Conservation (phyloP, 2,329 filamentous ascomycete species). For the Ceratocystis papillata region DNA sequence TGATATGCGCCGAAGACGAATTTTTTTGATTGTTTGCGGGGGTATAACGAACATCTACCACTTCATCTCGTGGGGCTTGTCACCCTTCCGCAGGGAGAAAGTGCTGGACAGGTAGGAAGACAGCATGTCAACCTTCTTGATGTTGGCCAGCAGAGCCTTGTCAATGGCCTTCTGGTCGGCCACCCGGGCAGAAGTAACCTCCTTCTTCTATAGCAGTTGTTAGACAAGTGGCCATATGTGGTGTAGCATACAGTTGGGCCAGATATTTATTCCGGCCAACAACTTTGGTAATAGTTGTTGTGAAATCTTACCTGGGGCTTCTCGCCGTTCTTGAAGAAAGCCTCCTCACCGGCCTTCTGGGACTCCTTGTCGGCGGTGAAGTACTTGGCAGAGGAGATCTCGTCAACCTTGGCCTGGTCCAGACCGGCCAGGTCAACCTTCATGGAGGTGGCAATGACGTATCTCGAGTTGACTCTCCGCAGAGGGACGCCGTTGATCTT, state of each 20-base stretch:
- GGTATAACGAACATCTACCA: slow-evolving; percentile 55
- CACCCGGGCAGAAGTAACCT: slow-evolving; percentile 79
- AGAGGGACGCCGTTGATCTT: slow-evolving; percentile 99
- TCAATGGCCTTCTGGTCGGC: slow-evolving; percentile 98
- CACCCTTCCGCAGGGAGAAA: slow-evolving; percentile 98
- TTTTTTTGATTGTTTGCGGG: slow-evolving; percentile 28
- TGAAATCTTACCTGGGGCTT: slow-evolving; percentile 71
- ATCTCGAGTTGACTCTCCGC: slow-evolving; percentile 84
- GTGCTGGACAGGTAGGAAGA: slow-evolving; percentile 85
- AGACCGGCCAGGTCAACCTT: slow-evolving; percentile 76
- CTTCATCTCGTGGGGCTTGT: slow-evolving; percentile 99
- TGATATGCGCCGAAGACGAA: slow-evolving; percentile 21
- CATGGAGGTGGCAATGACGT: slow-evolving; percentile 83
- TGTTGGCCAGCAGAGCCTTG: slow-evolving; percentile 85
- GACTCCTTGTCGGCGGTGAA: slow-evolving; percentile 91
- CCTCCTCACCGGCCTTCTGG: slow-evolving; percentile 94
- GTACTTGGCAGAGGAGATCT: slow-evolving; percentile 70
- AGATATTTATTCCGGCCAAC: not conserved
- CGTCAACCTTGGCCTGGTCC: slow-evolving; percentile 80
- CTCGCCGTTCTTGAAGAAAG: slow-evolving; percentile 99
- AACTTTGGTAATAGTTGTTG: not conserved
- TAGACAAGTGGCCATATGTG: slow-evolving; percentile 10
- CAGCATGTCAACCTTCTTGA: slow-evolving; percentile 98
- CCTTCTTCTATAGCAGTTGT: slow-evolving; percentile 69
- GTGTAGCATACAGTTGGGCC: not conserved